Evolutionary conservation across 208 protist genomes (phyloP).

Genomic region (Leishmania tarentolae): DNA sequence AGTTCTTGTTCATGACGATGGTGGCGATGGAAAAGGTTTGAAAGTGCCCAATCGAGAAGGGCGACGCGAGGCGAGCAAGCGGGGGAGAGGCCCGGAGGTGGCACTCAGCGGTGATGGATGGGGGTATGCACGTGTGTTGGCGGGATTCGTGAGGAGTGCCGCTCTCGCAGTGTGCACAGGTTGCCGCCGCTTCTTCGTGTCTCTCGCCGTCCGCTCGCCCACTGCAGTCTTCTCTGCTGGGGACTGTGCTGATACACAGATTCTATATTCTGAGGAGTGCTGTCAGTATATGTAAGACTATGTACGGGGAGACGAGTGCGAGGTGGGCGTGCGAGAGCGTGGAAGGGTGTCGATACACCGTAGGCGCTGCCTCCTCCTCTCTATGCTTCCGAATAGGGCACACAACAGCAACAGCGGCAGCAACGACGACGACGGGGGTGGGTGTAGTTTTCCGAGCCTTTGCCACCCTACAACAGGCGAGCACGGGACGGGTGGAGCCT

Average conservation of each 20-base stretch:
- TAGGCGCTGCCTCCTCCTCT: background rate
- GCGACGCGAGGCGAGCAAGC: background rate
- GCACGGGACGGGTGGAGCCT: background rate
- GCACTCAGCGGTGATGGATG: background rate
- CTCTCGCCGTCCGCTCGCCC: background rate
- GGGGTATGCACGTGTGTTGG: background rate
- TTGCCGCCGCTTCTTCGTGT: background rate
- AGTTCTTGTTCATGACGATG: conserved; percentile 16
- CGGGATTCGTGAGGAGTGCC: background rate
- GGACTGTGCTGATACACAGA: background rate
- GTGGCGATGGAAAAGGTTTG: background rate
- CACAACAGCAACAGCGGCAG: background rate
- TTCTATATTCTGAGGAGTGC: background rate
- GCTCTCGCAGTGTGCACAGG: background rate
- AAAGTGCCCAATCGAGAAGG: background rate
- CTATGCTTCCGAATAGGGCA: background rate
- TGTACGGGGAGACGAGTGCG: background rate
- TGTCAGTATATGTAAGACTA: background rate
- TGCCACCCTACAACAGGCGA: background rate
- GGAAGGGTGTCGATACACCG: background rate
- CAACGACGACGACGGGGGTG: background rate
- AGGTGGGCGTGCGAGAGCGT: background rate
- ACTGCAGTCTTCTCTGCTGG: background rate
- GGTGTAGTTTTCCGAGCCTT: background rate
- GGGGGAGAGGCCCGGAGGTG: background rate